phyloP scores from a whole-genome alignment of 169 alveolate genomes.

The Perkinsus olseni region DNA sequence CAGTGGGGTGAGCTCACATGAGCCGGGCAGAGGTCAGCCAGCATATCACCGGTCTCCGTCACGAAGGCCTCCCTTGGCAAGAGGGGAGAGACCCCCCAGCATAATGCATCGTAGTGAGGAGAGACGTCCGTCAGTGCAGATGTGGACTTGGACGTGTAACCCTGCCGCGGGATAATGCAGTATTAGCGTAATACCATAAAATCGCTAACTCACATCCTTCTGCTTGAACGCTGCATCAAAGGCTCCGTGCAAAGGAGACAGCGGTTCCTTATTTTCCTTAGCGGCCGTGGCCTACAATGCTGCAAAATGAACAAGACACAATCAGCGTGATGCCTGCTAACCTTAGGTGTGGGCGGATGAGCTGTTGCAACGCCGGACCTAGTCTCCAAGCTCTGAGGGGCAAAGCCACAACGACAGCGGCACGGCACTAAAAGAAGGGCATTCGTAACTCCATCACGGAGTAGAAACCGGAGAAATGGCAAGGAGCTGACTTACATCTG shows the following conservation, averaged over 20 bases:
- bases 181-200: background rate
- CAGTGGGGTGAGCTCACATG: background rate
- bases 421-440: background rate
- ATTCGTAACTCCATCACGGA: too few species aligned
- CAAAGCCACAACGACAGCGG: background rate
- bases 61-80: background rate
- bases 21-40: background rate
- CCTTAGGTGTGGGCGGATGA: background rate
- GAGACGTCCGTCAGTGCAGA: background rate
- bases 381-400: background rate
- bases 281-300: background rate
- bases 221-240: background rate
- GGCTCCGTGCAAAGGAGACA: background rate
- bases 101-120: background rate
- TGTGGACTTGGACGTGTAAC: background rate
- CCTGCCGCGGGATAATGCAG: background rate
- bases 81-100: background rate
- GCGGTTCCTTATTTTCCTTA: background rate
- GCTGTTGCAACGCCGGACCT: background rate
- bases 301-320: background rate
- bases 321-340: background rate
- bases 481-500: background rate
- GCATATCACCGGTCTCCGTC: background rate
- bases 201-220: background rate
- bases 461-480: too few species aligned